Conservation (phyloP, 2,329 filamentous ascomycete species). For the Pezicula neosporulosa region DNA sequence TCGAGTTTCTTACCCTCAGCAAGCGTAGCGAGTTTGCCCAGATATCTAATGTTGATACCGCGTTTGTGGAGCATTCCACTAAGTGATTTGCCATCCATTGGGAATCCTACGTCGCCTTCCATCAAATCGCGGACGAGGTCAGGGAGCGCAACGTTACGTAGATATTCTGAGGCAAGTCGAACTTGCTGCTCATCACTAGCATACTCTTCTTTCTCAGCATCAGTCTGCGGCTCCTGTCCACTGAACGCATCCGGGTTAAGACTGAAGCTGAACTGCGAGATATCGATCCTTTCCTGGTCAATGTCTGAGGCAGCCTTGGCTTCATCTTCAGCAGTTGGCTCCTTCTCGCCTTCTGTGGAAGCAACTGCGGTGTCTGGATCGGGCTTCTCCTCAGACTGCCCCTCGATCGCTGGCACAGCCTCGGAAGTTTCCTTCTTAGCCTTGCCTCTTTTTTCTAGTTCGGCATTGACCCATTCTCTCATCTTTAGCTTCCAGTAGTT, state of each 20-base stretch:
- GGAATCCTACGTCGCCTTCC: slow-evolving; percentile 92
- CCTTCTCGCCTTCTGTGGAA: slow-evolving; percentile 25
- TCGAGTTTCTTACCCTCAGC: slow-evolving; percentile 69
- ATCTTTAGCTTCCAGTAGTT: slow-evolving; percentile 81
- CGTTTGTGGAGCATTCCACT: slow-evolving; percentile 89
- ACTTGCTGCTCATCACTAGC: slow-evolving; percentile 85
- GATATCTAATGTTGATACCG: slow-evolving; percentile 93
- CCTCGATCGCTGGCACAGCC: neutral
- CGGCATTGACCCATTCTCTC: slow-evolving; percentile 80
- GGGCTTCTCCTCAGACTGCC: slow-evolving; percentile 11
- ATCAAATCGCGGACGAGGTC: slow-evolving; percentile 81
- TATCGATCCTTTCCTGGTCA: slow-evolving; percentile 67
- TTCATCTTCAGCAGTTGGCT: slow-evolving; percentile 35
- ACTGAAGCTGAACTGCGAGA: slow-evolving; percentile 81
- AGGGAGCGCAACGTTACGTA: slow-evolving; percentile 77
- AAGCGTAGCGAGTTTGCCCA: slow-evolving; percentile 77
- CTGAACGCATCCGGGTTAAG: slow-evolving; percentile 96
- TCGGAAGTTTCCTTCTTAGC: slow-evolving; percentile 28
- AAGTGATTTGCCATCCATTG: slow-evolving; percentile 95
- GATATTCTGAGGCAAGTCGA: slow-evolving; percentile 74
- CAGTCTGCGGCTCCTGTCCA: slow-evolving; percentile 83
- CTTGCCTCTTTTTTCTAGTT: slow-evolving; percentile 63
- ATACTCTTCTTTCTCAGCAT: slow-evolving; percentile 83
- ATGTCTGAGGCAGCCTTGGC: slow-evolving; percentile 21
- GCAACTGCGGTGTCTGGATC: slow-evolving; percentile 26